phyloP scores from a whole-genome alignment of 345 rosid genomes.

The Brassica rapa region DNA sequence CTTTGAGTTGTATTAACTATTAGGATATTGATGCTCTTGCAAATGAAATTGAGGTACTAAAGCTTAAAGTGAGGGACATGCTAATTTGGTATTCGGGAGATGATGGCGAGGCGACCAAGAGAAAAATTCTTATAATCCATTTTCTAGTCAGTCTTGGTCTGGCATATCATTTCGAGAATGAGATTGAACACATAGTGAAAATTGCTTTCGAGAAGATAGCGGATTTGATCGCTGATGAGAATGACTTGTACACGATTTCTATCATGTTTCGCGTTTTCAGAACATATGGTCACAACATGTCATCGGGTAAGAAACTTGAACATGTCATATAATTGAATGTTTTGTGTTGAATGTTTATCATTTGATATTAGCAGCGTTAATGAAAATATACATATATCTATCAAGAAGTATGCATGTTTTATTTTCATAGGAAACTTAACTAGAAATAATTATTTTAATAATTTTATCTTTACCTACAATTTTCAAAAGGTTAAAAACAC shows the following conservation, averaged over 20 bases:
- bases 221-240: background rate
- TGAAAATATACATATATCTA: background rate
- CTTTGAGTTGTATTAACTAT: background rate
- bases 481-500: too few relatives aligned
- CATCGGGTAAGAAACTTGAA: background rate
- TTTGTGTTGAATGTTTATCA: background rate
- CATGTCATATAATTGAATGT: background rate
- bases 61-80: slow-evolving; percentile 9
- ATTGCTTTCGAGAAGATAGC: background rate
- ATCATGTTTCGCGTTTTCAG: background rate
- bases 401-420: background rate
- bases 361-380: background rate
- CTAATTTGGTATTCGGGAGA: background rate
- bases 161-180: background rate
- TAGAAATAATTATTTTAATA: too few relatives aligned
- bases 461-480: too few relatives aligned
- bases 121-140: background rate
- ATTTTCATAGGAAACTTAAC: background rate
- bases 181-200: background rate
- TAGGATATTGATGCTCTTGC: slow-evolving; percentile 23
- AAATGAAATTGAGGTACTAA: slow-evolving; percentile 19
- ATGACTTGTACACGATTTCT: background rate
- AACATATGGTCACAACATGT: background rate
- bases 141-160: background rate
- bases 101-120: background rate